These are phyloP conservation scores for Saccharomycopsis sp. DNA, from an alignment of 805 yeast species.

Conservation along the genomic window DNA sequence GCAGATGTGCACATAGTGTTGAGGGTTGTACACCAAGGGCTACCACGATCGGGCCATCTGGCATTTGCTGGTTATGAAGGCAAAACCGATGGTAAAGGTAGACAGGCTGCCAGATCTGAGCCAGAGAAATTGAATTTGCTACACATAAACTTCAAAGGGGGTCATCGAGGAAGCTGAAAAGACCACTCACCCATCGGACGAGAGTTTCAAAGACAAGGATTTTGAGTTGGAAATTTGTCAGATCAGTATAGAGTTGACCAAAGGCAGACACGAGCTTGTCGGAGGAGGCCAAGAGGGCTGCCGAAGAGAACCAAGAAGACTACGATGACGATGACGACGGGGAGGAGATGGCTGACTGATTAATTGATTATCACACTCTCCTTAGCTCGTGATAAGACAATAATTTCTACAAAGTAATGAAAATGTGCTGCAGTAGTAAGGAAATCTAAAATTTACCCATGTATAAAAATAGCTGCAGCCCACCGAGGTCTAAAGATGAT, in stretches of 20 bases:
- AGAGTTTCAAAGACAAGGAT: slow-evolving; percentile 95
- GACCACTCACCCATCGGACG: slow-evolving; percentile 89
- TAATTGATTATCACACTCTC: too few relatives aligned
- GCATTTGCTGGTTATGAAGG: slow-evolving; percentile 91
- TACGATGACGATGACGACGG: slow-evolving; percentile 52
- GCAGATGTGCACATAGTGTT: slow-evolving; percentile 95
- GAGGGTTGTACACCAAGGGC: too few relatives aligned
- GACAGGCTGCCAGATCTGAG: slow-evolving; percentile 96
- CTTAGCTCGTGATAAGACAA: too few relatives aligned
- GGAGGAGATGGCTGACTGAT: slow-evolving; percentile 25
- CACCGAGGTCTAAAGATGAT: too few relatives aligned
- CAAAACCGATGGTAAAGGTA: slow-evolving; percentile 97
- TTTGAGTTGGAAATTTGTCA: slow-evolving; percentile 92
- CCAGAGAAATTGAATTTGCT: slow-evolving; percentile 79
- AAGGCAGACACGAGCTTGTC: slow-evolving; percentile 66
- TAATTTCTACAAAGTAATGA: too few relatives aligned
- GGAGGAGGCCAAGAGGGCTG: slow-evolving; percentile 74
- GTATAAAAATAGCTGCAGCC: too few relatives aligned
- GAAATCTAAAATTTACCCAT: too few relatives aligned
- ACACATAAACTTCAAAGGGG: slow-evolving; percentile 58
- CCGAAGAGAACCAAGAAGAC: slow-evolving; percentile 76
- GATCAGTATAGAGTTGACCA: slow-evolving; percentile 69
- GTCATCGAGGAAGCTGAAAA: slow-evolving; percentile 93
- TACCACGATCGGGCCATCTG: slow-evolving; percentile 96
- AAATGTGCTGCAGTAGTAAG: too few relatives aligned